Base-by-base conservation (phyloP, 2,329 filamentous ascomycete genomes). In the Hymenoscyphus salicellus region DNA sequence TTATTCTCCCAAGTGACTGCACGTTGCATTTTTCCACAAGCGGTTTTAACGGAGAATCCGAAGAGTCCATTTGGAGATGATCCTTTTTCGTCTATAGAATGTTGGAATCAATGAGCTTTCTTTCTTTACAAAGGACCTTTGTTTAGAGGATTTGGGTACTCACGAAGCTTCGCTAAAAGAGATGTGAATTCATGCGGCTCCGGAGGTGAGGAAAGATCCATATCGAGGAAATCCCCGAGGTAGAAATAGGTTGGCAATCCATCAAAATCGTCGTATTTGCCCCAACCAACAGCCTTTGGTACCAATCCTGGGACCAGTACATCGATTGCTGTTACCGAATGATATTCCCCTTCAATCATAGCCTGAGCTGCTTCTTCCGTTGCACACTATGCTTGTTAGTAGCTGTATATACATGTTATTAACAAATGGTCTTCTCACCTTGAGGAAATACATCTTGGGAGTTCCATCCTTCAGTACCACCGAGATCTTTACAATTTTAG, bases 11-110 rank as follows among this genome's bases (percentile, higher is more conserved):
- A 63, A 23, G 30, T 17, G 4, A 65, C 63, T 6, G 55, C 46
- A 33, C 72, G 71, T 11, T 60, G 38, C 1, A 72, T 63, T 28
- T 60, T 67, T 7, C 64, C 72, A 56, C 72, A 66, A 46, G 65
- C 72, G 3, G 72, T 74, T 8, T 67, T n/a, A n/a, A 71, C 58
- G 28, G 70, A 67, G 55, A 73, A 74, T 14, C 72, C 72, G 61
- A 73, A 74, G 58, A 71, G 71, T 7, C 70, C 71, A 1, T 65
- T 73, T 3, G 68, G 69, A 33, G 72, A 73, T 0, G 36, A 46
- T n/a, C 70, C 68, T 26, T 59, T 55, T 23, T 65, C 33, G 11
- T 41, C 38, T 41, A 41, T 41, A 41, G 3, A 32, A 32, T 7
- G 3, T 7, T n/a, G n/a, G n/a, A n/a, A n/a, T 32, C 30, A 7